A percentile compares a stretch with the other conserved stretches of the same genome.
Conservation (phyloP, 768 basidiomycete species). For the Hydnomerulius pinastri region DNA sequence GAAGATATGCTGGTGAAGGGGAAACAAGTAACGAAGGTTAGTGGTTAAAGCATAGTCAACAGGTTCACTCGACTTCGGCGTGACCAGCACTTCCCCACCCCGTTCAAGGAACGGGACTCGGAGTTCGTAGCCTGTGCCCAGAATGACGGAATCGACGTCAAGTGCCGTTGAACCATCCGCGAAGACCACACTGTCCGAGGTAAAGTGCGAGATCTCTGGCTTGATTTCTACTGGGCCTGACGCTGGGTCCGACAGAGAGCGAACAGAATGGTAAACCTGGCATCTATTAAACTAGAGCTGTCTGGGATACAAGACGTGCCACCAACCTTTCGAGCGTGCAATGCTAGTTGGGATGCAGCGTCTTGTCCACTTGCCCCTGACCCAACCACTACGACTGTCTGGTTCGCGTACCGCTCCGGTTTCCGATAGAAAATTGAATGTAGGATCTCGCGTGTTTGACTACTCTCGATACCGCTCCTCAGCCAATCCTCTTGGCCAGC, state of each 20-base stretch:
- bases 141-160: slow-evolving; percentile 48
- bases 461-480: slow-evolving; percentile 19
- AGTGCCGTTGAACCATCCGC: slow-evolving; percentile 41
- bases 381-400: slow-evolving; percentile 51
- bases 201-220: slow-evolving; percentile 53
- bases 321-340: slow-evolving; percentile 45
- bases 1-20: slow-evolving; percentile 54
- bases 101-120: slow-evolving; percentile 49
- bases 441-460: slow-evolving; percentile 39
- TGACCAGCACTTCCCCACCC: slow-evolving; percentile 23
- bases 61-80: slow-evolving; percentile 15
- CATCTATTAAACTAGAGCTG: neutral
- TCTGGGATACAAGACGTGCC: neutral
- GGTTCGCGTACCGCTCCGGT: slow-evolving; percentile 43
- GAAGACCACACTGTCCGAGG: slow-evolving; percentile 45
- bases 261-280: slow-evolving; percentile 39
- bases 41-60: slow-evolving; percentile 35
- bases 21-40: slow-evolving; percentile 57
- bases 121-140: slow-evolving; percentile 58
- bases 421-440: slow-evolving; percentile 58
- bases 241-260: slow-evolving; percentile 22
- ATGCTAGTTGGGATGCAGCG: slow-evolving; percentile 42
- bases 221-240: slow-evolving; percentile 31
- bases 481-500: slow-evolving; percentile 54
- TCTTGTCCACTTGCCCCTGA: slow-evolving; percentile 51